Conservation (phyloP, 2,329 filamentous ascomycete genomes). For the Chalaropsis thielavioides region DNA sequence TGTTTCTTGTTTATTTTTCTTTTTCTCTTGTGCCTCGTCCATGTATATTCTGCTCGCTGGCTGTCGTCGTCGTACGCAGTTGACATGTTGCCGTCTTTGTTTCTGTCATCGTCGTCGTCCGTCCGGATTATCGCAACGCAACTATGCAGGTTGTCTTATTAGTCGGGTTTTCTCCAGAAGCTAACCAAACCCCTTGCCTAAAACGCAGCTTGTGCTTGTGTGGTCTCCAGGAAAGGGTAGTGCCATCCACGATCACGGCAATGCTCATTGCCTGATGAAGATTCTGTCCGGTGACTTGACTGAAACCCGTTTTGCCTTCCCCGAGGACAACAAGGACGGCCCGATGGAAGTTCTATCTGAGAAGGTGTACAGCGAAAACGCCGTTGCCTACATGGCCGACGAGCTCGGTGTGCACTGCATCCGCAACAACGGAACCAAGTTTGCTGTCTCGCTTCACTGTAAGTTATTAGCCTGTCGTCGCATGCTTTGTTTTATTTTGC, state of each 20-base stretch:
- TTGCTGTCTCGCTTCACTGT: conserved; percentile 73
- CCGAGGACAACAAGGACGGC: conserved; percentile 35
- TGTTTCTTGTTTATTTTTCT: background rate
- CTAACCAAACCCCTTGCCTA: background rate
- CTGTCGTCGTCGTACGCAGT: background rate
- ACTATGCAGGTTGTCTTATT: background rate
- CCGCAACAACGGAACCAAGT: conserved; percentile 57
- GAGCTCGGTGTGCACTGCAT: conserved; percentile 76
- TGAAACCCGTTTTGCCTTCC: conserved; percentile 71
- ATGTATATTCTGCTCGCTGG: background rate
- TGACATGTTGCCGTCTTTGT: background rate
- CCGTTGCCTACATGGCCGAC: conserved; percentile 85
- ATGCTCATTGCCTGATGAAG: conserved; percentile 88
- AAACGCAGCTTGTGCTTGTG: conserved; percentile 59
- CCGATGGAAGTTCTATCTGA: conserved; percentile 52
- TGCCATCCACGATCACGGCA: conserved; percentile 77
- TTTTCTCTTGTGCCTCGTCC: background rate
- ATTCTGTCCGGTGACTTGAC: conserved; percentile 63
- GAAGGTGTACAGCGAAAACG: conserved; percentile 52
- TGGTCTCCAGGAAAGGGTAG: conserved; percentile 77
- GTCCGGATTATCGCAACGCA: background rate
- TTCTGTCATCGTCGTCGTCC: background rate
- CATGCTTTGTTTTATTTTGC: background rate
- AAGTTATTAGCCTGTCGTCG: conserved; percentile 24
- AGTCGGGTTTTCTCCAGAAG: background rate